phyloP scores from a whole-genome alignment of 345 rosid species.

The Trapa incisa region DNA sequence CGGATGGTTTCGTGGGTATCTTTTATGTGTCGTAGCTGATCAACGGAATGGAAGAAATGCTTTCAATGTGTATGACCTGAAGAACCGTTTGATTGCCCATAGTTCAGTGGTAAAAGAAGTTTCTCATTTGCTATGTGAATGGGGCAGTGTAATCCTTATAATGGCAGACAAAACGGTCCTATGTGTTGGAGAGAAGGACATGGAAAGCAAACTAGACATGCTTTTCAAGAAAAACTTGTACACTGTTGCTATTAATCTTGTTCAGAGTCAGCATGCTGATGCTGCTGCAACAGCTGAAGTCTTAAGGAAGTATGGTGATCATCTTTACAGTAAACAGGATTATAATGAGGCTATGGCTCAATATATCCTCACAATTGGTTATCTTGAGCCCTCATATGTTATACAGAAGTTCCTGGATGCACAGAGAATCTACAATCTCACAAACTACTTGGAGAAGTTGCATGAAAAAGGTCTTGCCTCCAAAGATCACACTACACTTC shows the following conservation, averaged over 20 bases:
- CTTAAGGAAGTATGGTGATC: slow-evolving; percentile 93
- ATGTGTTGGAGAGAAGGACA: slow-evolving; percentile 91
- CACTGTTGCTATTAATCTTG: slow-evolving; percentile 91
- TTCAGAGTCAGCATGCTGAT: slow-evolving; percentile 97
- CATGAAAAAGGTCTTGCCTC: slow-evolving; percentile 97
- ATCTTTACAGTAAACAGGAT: slow-evolving; percentile 86
- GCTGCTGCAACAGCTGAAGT: slow-evolving; percentile 99
- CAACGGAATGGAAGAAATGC: slow-evolving; percentile 61
- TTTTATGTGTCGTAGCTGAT: slow-evolving; percentile 76
- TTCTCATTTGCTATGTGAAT: slow-evolving; percentile 89
- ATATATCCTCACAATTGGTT: slow-evolving; percentile 83
- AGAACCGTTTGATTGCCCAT: slow-evolving; percentile 82
- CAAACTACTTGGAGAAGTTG: slow-evolving; percentile 85
- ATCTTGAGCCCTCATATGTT: slow-evolving; percentile 96
- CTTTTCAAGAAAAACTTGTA: slow-evolving; percentile 92
- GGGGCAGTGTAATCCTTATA: slow-evolving; percentile 88
- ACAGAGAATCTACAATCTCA: slow-evolving; percentile 93
- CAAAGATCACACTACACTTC: slow-evolving; percentile 96
- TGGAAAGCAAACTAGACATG: slow-evolving; percentile 99
- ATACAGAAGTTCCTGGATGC: slow-evolving; percentile 98
- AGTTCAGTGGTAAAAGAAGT: slow-evolving; percentile 71
- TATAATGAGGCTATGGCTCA: slow-evolving; percentile 95
- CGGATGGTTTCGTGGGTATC: slow-evolving; percentile 97
- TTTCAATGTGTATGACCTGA: slow-evolving; percentile 83
- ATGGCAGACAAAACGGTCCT: slow-evolving; percentile 55